These are phyloP conservation scores for Patellifolia procumbens DNA, from an alignment of 179 eudicot species.

Conservation along the genomic window DNA sequence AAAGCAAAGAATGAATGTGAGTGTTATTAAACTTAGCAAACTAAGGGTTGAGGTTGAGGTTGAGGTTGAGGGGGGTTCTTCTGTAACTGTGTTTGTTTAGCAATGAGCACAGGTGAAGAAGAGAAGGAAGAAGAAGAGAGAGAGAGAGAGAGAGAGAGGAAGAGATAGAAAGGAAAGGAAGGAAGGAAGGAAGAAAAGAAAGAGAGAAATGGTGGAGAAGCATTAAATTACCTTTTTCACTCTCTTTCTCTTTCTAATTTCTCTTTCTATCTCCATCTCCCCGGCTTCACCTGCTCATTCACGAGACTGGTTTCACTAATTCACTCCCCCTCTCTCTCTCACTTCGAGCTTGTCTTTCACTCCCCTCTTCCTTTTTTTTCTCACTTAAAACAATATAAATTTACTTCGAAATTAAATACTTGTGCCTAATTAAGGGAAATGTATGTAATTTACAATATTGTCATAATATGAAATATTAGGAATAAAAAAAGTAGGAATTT, in stretches of 20 bases:
- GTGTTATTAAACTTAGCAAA: constrained; percentile 37
- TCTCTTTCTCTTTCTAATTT: constrained; percentile 5
- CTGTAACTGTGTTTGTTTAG: neutral
- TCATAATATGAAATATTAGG: too few relatives aligned
- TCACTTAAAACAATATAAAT: too few relatives aligned
- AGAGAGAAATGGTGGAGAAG: constrained; percentile 10
- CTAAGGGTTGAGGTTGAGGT: neutral
- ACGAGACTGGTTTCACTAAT: constrained; percentile 40
- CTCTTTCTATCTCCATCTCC: neutral
- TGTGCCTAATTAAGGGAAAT: too few relatives aligned
- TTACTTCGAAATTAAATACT: too few relatives aligned
- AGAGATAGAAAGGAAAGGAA: neutral
- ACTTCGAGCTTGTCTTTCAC: neutral
- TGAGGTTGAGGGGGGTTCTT: neutral
- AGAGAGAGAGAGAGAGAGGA: neutral
- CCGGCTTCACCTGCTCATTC: constrained; percentile 38
- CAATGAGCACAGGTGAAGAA: neutral
- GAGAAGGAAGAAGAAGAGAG: neutral
- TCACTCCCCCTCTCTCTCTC: neutral
- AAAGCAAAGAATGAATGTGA: constrained; percentile 83
- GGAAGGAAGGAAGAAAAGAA: neutral
- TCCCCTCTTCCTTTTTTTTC: too few relatives aligned
- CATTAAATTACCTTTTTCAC: constrained; percentile 6
- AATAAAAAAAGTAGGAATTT: too few relatives aligned
- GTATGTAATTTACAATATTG: too few relatives aligned